A percentile compares a stretch with the other conserved stretches of the same genome.
Evolutionary conservation across 2,329 filamentous ascomycete species (phyloP).

Genomic region (Penicillium sp.): DNA sequence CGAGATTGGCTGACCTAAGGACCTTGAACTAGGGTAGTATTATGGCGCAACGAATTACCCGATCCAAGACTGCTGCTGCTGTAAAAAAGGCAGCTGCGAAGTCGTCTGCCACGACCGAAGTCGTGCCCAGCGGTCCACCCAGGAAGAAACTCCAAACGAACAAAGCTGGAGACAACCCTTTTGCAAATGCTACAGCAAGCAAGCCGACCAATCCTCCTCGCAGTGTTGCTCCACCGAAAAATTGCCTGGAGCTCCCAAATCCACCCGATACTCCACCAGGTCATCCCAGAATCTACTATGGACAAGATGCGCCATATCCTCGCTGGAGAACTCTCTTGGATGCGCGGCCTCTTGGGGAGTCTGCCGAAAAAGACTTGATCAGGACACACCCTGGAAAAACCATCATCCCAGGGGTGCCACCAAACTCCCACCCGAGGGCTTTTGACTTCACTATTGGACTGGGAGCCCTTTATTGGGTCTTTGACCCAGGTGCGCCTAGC

Average conservation of each 20-base stretch:
- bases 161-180: background rate
- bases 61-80: background rate
- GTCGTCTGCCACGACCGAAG: background rate
- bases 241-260: background rate
- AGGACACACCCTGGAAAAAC: slow-evolving; percentile 8
- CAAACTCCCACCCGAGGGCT: background rate
- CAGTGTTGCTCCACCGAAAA: background rate
- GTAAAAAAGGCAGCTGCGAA: background rate
- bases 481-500: slow-evolving; percentile 24
- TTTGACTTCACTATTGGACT: slow-evolving; percentile 12
- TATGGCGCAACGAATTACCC: background rate
- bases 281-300: slow-evolving; percentile 12
- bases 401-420: slow-evolving; percentile 5
- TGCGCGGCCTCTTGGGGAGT: background rate
- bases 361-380: slow-evolving; percentile 8
- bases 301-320: slow-evolving; percentile 14
- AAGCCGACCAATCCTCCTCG: background rate
- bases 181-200: background rate
- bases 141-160: background rate
- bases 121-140: background rate
- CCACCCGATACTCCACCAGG: background rate
- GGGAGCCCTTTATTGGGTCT: slow-evolving; percentile 15
- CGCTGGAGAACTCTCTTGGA: slow-evolving; percentile 12
- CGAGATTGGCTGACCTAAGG: background rate
- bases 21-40: background rate